Evolutionary conservation across 768 basidiomycete species (phyloP).

Genomic region (Mycena floridula): DNA sequence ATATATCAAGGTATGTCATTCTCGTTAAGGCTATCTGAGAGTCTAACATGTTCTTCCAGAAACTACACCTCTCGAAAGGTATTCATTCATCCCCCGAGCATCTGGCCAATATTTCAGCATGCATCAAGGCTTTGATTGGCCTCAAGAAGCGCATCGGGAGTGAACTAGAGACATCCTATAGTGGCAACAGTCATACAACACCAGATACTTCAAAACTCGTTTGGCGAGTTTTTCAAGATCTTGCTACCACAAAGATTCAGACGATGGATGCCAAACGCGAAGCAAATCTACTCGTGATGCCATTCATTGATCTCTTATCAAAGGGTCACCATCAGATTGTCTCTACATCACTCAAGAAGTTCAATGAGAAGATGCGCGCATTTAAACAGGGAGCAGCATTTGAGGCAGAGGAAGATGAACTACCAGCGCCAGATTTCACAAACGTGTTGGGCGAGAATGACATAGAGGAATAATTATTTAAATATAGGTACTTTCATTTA

Average conservation of each 20-base stretch:
- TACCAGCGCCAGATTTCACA: neutral
- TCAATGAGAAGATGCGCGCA: neutral
- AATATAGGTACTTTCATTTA: neutral
- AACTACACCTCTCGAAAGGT: neutral
- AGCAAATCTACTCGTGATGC: neutral
- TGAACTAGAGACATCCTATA: neutral
- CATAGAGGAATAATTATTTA: neutral
- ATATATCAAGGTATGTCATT: constrained; percentile 24
- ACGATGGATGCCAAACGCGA: neutral
- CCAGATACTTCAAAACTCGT: neutral
- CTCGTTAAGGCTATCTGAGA: constrained; percentile 23
- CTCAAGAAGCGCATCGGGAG: neutral
- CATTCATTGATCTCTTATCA: neutral
- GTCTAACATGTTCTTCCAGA: neutral
- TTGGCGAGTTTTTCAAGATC: neutral
- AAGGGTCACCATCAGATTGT: neutral
- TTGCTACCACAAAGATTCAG: neutral
- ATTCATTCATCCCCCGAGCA: neutral
- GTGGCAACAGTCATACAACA: neutral
- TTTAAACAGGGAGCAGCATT: neutral
- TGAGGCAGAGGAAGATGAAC: neutral
- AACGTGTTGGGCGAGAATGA: neutral
- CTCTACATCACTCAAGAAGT: neutral
- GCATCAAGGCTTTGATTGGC: neutral
- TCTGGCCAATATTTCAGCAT: neutral